phyloP scores from a whole-genome alignment of 2,329 filamentous ascomycete genomes.

The Beauveria sp. region DNA sequence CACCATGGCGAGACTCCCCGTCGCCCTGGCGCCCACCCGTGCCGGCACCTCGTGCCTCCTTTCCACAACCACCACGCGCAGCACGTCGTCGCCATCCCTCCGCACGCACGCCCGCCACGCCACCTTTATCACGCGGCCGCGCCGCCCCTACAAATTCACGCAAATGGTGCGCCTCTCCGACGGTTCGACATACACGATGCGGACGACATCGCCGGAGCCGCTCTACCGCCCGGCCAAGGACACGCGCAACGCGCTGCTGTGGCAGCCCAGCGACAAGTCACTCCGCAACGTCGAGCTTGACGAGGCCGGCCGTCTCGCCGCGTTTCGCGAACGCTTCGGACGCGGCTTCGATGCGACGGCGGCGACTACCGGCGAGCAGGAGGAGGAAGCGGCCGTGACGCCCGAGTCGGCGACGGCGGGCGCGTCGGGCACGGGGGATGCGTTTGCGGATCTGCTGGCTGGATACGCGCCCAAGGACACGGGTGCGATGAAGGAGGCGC shows the following conservation, averaged over 20 bases:
- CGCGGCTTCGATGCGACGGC: slow-evolving; percentile 65
- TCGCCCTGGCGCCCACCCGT: slow-evolving; percentile 23
- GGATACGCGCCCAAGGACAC: slow-evolving; percentile 38
- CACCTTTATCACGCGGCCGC: slow-evolving; percentile 78
- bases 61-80: slow-evolving; percentile 15
- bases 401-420: slow-evolving; percentile 21
- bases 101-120: slow-evolving; percentile 66
- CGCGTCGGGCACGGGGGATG: slow-evolving; percentile 19
- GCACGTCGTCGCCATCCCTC: slow-evolving; percentile 19
- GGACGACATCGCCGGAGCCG: slow-evolving; percentile 64
- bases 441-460: slow-evolving; percentile 44
- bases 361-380: slow-evolving; percentile 11
- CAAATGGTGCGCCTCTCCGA: slow-evolving; percentile 90
- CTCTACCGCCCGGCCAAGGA: slow-evolving; percentile 64
- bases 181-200: slow-evolving; percentile 74
- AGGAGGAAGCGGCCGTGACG: slow-evolving; percentile 18
- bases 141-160: slow-evolving; percentile 93
- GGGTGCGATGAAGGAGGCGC: slow-evolving; percentile 26
- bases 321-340: slow-evolving; percentile 81
- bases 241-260: slow-evolving; percentile 78
- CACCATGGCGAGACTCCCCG: slow-evolving; percentile 24
- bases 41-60: slow-evolving; percentile 21
- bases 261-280: slow-evolving; percentile 79
- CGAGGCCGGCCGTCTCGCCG: slow-evolving; percentile 81
- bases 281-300: slow-evolving; percentile 88